These are phyloP conservation scores for Epichloe gansuensis DNA, from an alignment of 2,329 filamentous ascomycete species.

Conservation along the genomic window DNA sequence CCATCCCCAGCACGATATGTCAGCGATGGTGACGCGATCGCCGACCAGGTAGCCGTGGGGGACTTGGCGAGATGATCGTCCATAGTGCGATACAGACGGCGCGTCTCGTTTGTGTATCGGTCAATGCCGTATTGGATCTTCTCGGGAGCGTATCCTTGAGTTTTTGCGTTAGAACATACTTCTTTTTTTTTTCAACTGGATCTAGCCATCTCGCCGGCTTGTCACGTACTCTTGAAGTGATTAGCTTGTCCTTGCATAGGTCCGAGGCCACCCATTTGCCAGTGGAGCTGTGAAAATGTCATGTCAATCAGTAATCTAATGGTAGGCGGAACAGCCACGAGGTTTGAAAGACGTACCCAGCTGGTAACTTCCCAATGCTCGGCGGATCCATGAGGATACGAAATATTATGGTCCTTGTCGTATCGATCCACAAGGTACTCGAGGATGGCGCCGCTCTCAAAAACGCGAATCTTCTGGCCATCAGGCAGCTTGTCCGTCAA, in stretches of 20 bases:
- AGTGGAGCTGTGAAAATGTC: conserved; percentile 37
- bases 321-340: background rate
- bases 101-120: conserved; percentile 72
- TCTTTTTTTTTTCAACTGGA: background rate
- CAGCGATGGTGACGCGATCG: conserved; percentile 60
- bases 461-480: conserved; percentile 61
- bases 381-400: conserved; percentile 57
- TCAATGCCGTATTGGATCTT: conserved; percentile 73
- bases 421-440: conserved; percentile 76
- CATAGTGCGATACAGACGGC: conserved; percentile 68
- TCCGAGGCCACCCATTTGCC: conserved; percentile 68
- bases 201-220: background rate
- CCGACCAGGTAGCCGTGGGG: conserved; percentile 50
- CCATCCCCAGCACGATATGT: conserved; percentile 76
- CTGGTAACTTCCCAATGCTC: conserved; percentile 72
- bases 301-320: no score
- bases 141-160: conserved; percentile 60
- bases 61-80: conserved; percentile 55
- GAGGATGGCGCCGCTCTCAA: conserved; percentile 75
- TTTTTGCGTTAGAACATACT: background rate
- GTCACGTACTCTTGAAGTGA: conserved; percentile 55
- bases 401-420: conserved; percentile 71
- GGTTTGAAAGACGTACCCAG: conserved; percentile 41
- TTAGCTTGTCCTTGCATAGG: conserved; percentile 77
- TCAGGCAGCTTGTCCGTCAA: conserved; percentile 68